Evolutionary conservation across 805 yeast species (phyloP).

Genomic region (Candida odintsovae): DNA sequence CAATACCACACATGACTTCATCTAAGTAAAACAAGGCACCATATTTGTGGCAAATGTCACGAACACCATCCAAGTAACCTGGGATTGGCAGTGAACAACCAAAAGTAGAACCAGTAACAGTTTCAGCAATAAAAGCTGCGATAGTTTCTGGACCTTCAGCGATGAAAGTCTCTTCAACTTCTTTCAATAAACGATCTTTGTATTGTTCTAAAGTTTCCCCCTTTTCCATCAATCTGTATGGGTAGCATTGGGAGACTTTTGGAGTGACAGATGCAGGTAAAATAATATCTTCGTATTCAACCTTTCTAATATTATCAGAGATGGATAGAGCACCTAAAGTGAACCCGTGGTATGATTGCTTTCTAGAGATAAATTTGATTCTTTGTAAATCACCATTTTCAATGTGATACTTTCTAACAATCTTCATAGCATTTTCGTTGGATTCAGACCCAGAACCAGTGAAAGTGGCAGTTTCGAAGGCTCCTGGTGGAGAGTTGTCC

Average conservation of each 20-base stretch:
- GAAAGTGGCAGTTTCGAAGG: conserved; percentile 37
- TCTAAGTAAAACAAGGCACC: conserved; percentile 45
- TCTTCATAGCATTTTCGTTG: conserved; percentile 58
- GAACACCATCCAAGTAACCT: conserved; percentile 41
- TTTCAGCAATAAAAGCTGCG: conserved; percentile 39
- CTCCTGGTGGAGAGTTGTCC: conserved; percentile 37
- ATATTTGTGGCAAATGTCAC: conserved; percentile 43
- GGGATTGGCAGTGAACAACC: conserved; percentile 38
- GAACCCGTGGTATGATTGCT: conserved; percentile 44
- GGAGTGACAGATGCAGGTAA: conserved; percentile 21
- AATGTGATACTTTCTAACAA: conserved; percentile 42
- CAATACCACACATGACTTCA: conserved; percentile 54
- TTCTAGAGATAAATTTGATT: conserved; percentile 38
- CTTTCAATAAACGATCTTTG: conserved; percentile 31
- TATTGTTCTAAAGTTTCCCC: conserved; percentile 36
- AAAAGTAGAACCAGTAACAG: conserved; percentile 42
- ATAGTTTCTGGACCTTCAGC: conserved; percentile 38
- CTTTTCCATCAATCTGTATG: conserved; percentile 23
- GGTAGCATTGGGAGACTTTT: conserved; percentile 24
- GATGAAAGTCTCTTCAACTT: conserved; percentile 36
- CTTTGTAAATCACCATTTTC: conserved; percentile 38
- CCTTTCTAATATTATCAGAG: conserved; percentile 33
- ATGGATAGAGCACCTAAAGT: conserved; percentile 41
- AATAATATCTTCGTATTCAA: conserved; percentile 27
- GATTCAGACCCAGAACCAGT: conserved; percentile 64